Conservation (phyloP, 148 eudicot genomes). For the Camellia sinensis region DNA sequence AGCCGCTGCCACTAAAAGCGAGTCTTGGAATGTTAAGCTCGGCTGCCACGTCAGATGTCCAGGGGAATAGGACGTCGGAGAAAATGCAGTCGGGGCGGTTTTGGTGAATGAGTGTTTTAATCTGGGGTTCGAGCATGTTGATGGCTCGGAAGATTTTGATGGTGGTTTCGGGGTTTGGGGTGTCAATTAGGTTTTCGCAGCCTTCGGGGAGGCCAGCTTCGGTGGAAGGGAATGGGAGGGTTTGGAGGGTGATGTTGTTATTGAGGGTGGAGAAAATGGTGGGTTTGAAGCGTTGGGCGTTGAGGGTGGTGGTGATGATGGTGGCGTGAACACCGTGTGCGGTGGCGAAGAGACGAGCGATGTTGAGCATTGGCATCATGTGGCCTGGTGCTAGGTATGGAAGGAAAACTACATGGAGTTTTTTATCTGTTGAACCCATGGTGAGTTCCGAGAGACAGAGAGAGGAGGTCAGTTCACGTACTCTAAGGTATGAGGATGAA, state of each 20-base stretch:
- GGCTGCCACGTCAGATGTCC: slow-evolving; percentile 39
- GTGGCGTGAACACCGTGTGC: slow-evolving; percentile 36
- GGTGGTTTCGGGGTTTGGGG: slow-evolving; percentile 40
- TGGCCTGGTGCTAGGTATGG: slow-evolving; percentile 66
- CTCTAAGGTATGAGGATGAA: no score
- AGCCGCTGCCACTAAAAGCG: slow-evolving; percentile 51
- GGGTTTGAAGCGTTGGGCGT: slow-evolving; percentile 31
- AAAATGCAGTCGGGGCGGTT: slow-evolving; percentile 37
- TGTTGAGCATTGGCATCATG: slow-evolving; percentile 62
- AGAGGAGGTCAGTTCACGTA: background rate
- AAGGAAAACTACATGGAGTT: slow-evolving; percentile 37
- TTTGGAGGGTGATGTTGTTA: slow-evolving; percentile 24
- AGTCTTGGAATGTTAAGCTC: slow-evolving; percentile 40
- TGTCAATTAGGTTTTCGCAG: slow-evolving; percentile 42
- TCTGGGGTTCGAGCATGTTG: slow-evolving; percentile 39
- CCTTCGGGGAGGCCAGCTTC: slow-evolving; percentile 50
- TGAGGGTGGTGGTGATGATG: slow-evolving; percentile 45
- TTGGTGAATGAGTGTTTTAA: slow-evolving; percentile 27
- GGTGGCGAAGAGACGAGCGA: slow-evolving; percentile 41
- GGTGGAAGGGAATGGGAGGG: slow-evolving; percentile 26
- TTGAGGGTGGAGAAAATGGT: slow-evolving; percentile 14
- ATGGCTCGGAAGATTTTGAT: slow-evolving; percentile 42
- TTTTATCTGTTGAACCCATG: slow-evolving; percentile 8
- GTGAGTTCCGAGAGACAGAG: background rate
- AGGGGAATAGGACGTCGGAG: slow-evolving; percentile 48